These are phyloP conservation scores for Blastobotrys illinoisensis DNA, from an alignment of 1,139 yeast genomes.

Conservation along the genomic window DNA sequence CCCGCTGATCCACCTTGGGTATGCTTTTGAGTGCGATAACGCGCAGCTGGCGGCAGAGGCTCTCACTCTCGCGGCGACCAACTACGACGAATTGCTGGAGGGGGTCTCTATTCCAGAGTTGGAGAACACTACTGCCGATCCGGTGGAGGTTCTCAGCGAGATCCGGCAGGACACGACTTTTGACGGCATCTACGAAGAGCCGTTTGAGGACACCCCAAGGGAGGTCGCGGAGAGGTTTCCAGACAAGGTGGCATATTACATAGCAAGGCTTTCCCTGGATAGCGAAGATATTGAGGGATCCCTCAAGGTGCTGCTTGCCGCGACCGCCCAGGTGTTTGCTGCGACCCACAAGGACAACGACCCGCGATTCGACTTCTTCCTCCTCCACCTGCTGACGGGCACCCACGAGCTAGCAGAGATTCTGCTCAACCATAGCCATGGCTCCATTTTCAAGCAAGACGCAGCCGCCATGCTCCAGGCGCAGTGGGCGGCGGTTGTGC, in stretches of 20 bases:
- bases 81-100: neutral
- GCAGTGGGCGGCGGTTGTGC: conserved; percentile 21
- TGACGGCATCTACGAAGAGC: conserved; percentile 14
- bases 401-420: conserved; percentile 29
- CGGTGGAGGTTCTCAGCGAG: conserved; percentile 16
- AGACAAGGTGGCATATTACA: conserved; percentile 18
- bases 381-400: conserved; percentile 30
- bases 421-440: conserved; percentile 12
- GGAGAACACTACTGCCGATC: conserved; percentile 9
- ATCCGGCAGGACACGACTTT: conserved; percentile 20
- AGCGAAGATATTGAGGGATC: conserved; percentile 16
- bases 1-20: conserved; percentile 32
- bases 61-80: conserved; percentile 16
- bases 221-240: conserved; percentile 11
- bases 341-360: conserved; percentile 24
- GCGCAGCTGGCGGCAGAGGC: conserved; percentile 31
- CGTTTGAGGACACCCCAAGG: conserved; percentile 7
- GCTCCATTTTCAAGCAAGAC: conserved; percentile 16
- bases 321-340: conserved; percentile 20
- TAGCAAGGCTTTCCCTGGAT: conserved; percentile 15
- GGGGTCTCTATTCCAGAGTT: neutral
- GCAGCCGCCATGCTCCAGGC: conserved; percentile 15
- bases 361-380: conserved; percentile 26
- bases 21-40: conserved; percentile 30
- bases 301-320: conserved; percentile 18